Conservation (phyloP, 805 yeast genomes). For the Ogataea zsoltii region DNA sequence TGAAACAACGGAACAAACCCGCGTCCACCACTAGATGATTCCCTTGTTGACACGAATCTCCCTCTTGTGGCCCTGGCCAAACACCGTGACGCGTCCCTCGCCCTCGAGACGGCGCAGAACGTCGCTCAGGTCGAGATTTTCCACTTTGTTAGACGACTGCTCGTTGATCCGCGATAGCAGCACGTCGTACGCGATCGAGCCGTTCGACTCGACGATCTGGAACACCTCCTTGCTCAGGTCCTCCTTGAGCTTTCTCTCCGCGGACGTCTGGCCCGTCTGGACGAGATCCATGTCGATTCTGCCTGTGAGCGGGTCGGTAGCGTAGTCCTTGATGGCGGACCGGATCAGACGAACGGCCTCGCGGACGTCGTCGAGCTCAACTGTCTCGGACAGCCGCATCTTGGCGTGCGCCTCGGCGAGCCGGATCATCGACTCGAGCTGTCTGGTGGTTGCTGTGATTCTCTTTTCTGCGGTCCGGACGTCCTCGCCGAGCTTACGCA, state of each 20-base stretch:
- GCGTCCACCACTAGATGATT: not conserved
- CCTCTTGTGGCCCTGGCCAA: slow-evolving; percentile 74
- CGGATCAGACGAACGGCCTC: slow-evolving; percentile 93
- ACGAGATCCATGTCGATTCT: slow-evolving; percentile 96
- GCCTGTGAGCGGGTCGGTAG: slow-evolving; percentile 97
- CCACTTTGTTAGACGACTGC: slow-evolving; percentile 62
- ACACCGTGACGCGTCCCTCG: slow-evolving; percentile 66
- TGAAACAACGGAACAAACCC: slow-evolving; percentile 1
- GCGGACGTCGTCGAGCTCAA: slow-evolving; percentile 76
- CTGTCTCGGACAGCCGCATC: slow-evolving; percentile 76
- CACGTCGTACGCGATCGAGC: slow-evolving; percentile 56
- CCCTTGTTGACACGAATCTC: slow-evolving; percentile 41
- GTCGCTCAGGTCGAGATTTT: slow-evolving; percentile 68
- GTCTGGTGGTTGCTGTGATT: slow-evolving; percentile 97
- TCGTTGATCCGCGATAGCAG: slow-evolving; percentile 66
- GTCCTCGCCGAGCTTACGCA: slow-evolving; percentile 94
- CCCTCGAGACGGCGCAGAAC: slow-evolving; percentile 65
- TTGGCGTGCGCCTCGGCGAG: slow-evolving; percentile 96
- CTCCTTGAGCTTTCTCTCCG: slow-evolving; percentile 76
- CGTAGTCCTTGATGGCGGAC: slow-evolving; percentile 95
- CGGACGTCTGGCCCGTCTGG: slow-evolving; percentile 91
- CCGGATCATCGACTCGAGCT: slow-evolving; percentile 93
- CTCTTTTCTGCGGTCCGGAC: slow-evolving; percentile 81
- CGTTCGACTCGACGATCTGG: slow-evolving; percentile 50
- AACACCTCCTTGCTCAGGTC: slow-evolving; percentile 67